Evolutionary conservation across 192 early-diverging fungal genomes (phyloP).

Genomic region (Coemansia reversa): DNA sequence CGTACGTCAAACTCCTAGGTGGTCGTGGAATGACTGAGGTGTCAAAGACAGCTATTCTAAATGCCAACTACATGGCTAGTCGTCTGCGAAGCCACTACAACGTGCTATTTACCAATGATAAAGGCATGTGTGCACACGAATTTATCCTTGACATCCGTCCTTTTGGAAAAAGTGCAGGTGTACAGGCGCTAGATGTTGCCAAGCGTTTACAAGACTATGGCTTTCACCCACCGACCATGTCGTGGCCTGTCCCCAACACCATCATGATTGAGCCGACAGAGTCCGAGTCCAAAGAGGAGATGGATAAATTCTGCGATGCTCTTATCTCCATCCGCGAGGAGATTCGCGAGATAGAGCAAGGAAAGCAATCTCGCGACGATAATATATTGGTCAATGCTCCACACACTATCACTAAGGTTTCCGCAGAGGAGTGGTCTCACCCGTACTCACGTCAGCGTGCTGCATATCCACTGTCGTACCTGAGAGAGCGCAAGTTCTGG

Average conservation of each 20-base stretch:
- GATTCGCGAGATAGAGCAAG: slow-evolving; percentile 84
- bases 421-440: slow-evolving; percentile 80
- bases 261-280: slow-evolving; percentile 99
- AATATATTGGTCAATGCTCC: slow-evolving; percentile 90
- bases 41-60: slow-evolving; percentile 89
- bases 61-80: slow-evolving; percentile 98
- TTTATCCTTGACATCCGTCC: slow-evolving; percentile 96
- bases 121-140: slow-evolving; percentile 98
- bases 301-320: slow-evolving; percentile 98
- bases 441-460: slow-evolving; percentile 86
- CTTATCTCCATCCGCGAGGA: slow-evolving; percentile 95
- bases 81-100: slow-evolving; percentile 90
- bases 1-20: slow-evolving; percentile 98
- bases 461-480: slow-evolving; percentile 82
- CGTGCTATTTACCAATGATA: slow-evolving; percentile 87
- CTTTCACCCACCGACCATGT: slow-evolving; percentile 99
- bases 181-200: slow-evolving; percentile 96
- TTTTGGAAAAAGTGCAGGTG: slow-evolving; percentile 72
- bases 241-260: slow-evolving; percentile 97
- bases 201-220: slow-evolving; percentile 99
- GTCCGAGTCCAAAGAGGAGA: slow-evolving; percentile 87
- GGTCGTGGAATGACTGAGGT: slow-evolving; percentile 84
- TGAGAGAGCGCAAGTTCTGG: slow-evolving; percentile 95
- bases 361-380: slow-evolving; percentile 77
- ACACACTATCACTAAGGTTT: slow-evolving; percentile 77